A percentile compares a stretch with the other conserved stretches of the same genome.
These are phyloP conservation scores for Pugionium dolabratum DNA, from an alignment of 345 rosid species.

Conservation along the genomic window DNA sequence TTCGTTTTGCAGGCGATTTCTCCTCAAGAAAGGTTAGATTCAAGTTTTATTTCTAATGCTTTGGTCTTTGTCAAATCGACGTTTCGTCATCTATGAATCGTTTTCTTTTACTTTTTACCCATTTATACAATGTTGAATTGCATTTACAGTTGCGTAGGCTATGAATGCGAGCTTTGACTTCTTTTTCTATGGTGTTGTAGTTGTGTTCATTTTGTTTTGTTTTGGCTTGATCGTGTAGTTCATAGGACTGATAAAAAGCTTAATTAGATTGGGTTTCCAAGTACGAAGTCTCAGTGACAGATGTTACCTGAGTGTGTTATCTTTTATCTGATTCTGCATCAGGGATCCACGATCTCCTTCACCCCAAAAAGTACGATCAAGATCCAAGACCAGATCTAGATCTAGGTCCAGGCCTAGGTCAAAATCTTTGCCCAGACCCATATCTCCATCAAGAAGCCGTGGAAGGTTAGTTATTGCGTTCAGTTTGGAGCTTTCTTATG, in stretches of 20 bases:
- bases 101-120: neutral
- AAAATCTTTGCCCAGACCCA: conserved; percentile 63
- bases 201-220: neutral
- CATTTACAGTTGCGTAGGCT: conserved; percentile 10
- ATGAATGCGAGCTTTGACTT: neutral
- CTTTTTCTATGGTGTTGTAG: no score
- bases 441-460: conserved; percentile 69
- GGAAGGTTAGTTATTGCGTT: conserved; percentile 68
- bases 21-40: conserved; percentile 63
- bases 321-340: conserved; percentile 11
- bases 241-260: neutral
- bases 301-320: neutral
- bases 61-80: neutral
- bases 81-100: neutral
- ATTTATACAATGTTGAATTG: conserved; percentile 15
- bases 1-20: conserved; percentile 62
- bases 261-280: neutral
- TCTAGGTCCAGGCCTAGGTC: conserved; percentile 59
- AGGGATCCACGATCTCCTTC: conserved; percentile 74
- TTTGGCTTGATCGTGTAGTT: neutral
- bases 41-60: neutral
- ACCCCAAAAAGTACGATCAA: conserved; percentile 58
- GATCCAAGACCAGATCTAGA: conserved; percentile 49
- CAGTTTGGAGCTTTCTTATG: conserved; percentile 15
- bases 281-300: conserved; percentile 6